These are phyloP conservation scores for Pisolithus tinctorius DNA, from an alignment of 768 basidiomycete species.

Conservation along the genomic window DNA sequence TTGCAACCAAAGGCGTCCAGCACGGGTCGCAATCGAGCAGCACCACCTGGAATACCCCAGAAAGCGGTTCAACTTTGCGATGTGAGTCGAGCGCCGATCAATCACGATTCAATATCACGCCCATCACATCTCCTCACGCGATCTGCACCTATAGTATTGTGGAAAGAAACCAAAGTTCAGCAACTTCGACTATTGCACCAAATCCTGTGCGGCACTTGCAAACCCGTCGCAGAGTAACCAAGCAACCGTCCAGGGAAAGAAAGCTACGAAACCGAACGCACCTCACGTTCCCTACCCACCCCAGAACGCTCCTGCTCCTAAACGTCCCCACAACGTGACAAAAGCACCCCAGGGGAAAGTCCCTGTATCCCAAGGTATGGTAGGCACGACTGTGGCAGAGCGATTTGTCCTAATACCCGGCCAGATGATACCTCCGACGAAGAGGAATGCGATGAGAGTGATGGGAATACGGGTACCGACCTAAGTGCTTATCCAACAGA, in stretches of 20 bases:
- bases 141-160: conserved; percentile 30
- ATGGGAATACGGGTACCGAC: conserved; percentile 18
- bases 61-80: conserved; percentile 19
- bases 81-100: conserved; percentile 24
- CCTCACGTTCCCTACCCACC: conserved; percentile 5
- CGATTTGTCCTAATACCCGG: not conserved
- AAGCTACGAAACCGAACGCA: conserved; percentile 16
- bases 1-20: conserved; percentile 9
- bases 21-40: conserved; percentile 8
- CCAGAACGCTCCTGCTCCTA: conserved; percentile 1
- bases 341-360: conserved; percentile 11
- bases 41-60: conserved; percentile 3
- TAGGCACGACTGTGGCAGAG: conserved; percentile 3
- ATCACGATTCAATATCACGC: conserved; percentile 18
- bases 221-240: conserved; percentile 18
- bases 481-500: conserved; percentile 28
- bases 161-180: conserved; percentile 57
- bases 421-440: conserved; percentile 21
- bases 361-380: conserved; percentile 15
- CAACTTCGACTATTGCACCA: conserved; percentile 56
- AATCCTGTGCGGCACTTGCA: conserved; percentile 53
- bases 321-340: conserved; percentile 6
- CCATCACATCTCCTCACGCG: conserved; percentile 1
- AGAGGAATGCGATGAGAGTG: conserved; percentile 16
- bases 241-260: conserved; percentile 7